Evolutionary conservation across 2,329 filamentous ascomycete genomes (phyloP), one percentile per base, ranked within the genome.

Genomic region (Fusarium verrucosum): DNA sequence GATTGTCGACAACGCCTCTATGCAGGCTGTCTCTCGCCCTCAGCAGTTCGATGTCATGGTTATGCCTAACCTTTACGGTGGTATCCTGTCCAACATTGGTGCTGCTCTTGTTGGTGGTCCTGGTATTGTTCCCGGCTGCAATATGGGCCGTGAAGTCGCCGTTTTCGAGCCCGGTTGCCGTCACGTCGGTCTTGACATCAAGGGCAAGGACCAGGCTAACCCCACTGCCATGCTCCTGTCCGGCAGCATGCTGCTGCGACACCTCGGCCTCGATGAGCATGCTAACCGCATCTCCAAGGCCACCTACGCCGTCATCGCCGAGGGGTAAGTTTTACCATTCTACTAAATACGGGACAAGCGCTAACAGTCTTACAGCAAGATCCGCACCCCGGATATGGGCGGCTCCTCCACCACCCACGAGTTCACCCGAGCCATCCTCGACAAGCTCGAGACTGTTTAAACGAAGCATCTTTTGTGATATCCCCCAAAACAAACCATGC

Each of bases 11-110:
- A 99, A 99, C 82, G 95, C 95, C 75, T 96, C 92, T 76, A 99
- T 99, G 95, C 95, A 99, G 85, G 96, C 93, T 78, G 95, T 99
- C 72, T 94, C 92, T 71, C 87, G 88, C 70, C 95, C 95, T 65
- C 95, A 98, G 83, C 95, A 99, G 82, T 99, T 99, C 78, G 95
- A 99, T 79, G 95, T 99, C 74, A 92, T 99, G 90, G 95, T 99
- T 80, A 98, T 98, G 94, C 95, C 95, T 75, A 99, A 99, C 86
- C 84, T 98, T 77, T 98, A 98, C 87, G 94, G 94, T 80, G 94
- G 94, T 78, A 99, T 99, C 75, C 86, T 99, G 70, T 98, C 95
- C 84, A 99, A 99, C 87, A 96, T 99, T 75, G 94, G 94, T 72
- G 94, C 95, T 74, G 95, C 94, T 67, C 91, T 99, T 35, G 95